These are phyloP conservation scores for Geotrichum siamense DNA, from an alignment of 1,139 yeast genomes.

Conservation along the genomic window DNA sequence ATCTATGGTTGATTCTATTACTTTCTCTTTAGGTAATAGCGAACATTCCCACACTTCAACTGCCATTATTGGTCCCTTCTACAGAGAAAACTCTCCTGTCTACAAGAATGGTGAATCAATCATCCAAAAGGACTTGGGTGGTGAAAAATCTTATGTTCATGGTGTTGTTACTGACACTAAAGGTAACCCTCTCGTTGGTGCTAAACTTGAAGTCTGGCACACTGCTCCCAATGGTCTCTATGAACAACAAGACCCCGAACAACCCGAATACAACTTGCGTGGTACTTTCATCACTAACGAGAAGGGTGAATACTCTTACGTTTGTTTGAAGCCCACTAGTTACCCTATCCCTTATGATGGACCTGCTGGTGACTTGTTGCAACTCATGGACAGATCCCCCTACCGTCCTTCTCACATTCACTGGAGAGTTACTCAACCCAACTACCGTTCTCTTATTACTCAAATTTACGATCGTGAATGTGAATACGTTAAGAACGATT, in stretches of 20 bases:
- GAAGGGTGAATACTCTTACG: constrained; percentile 33
- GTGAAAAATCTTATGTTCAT: constrained; percentile 28
- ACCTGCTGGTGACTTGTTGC: constrained; percentile 38
- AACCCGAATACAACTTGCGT: constrained; percentile 34
- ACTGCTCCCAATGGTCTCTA: constrained; percentile 39
- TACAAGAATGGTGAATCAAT: constrained; percentile 32
- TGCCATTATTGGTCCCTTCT: constrained; percentile 35
- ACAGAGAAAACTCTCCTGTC: constrained; percentile 31
- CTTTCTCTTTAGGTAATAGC: constrained; percentile 27
- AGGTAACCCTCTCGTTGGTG: constrained; percentile 33
- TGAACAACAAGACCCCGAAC: constrained; percentile 37
- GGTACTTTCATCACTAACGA: constrained; percentile 33
- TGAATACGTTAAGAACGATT: constrained; percentile 30
- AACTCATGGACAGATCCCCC: constrained; percentile 36
- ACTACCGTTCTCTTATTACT: constrained; percentile 31
- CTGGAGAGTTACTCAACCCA: constrained; percentile 32
- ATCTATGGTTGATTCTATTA: constrained; percentile 34
- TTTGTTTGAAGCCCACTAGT: constrained; percentile 36
- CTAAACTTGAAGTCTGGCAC: constrained; percentile 37
- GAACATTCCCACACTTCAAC: constrained; percentile 30
- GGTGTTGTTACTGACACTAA: constrained; percentile 31
- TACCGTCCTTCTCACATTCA: constrained; percentile 38
- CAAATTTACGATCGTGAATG: constrained; percentile 32
- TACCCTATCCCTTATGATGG: constrained; percentile 41
- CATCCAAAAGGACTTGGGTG: constrained; percentile 35